Conservation (phyloP, 1,284 basidiomycete genomes). For the Chondrostereum purpureum region DNA sequence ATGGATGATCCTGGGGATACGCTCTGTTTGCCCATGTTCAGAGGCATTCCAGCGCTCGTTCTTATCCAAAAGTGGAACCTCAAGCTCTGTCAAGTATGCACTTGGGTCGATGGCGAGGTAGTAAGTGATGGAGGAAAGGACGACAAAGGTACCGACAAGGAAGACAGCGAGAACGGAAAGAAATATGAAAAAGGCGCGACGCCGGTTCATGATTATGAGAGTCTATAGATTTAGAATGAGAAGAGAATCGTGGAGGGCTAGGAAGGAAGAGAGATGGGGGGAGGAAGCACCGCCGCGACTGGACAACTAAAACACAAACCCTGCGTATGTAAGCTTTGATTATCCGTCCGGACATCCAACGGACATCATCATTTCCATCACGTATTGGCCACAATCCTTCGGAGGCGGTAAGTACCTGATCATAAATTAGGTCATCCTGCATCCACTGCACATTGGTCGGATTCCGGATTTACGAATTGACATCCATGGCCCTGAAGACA, state of each 20-base stretch:
- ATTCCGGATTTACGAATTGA: too few relatives aligned
- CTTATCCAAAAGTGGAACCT: conserved; percentile 57
- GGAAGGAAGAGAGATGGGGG: conserved; percentile 18
- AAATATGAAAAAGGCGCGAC: conserved; percentile 60
- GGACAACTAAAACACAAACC: not conserved
- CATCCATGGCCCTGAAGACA: too few relatives aligned
- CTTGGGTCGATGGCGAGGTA: conserved; percentile 80
- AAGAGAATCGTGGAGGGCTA: too few relatives aligned
- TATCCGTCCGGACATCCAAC: not conserved
- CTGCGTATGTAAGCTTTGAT: not conserved
- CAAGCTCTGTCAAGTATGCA: conserved; percentile 76
- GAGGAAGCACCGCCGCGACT: not conserved
- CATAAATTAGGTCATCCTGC: too few relatives aligned
- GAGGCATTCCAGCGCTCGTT: conserved; percentile 53
- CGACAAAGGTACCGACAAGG: conserved; percentile 85
- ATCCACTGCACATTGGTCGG: too few relatives aligned
- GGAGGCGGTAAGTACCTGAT: too few relatives aligned
- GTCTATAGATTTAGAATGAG: too few relatives aligned
- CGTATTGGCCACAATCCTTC: too few relatives aligned
- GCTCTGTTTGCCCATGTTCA: conserved; percentile 55
- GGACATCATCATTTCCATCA: not conserved
- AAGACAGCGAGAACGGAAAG: conserved; percentile 79
- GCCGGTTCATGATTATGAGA: conserved; percentile 44
- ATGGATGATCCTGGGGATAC: conserved; percentile 90
- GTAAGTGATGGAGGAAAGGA: conserved; percentile 86